Evolutionary conservation across 768 basidiomycete genomes (phyloP).

Genomic region (Phylloporus scabripes): DNA sequence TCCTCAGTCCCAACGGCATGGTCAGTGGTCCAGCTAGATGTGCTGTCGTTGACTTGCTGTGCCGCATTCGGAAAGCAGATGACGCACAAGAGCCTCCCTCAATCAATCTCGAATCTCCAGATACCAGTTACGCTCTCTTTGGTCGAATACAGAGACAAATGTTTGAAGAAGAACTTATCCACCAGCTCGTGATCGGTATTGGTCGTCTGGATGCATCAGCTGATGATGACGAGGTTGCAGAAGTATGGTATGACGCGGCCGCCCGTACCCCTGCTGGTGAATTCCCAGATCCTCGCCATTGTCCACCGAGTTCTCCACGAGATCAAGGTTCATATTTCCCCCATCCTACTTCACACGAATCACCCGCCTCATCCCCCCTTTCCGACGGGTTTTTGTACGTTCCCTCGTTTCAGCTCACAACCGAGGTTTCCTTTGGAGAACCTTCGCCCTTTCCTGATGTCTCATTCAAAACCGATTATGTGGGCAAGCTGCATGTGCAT

Average conservation of each 20-base stretch:
- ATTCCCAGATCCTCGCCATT: slow-evolving; percentile 15
- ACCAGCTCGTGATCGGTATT: slow-evolving; percentile 88
- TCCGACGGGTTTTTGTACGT: slow-evolving; percentile 11
- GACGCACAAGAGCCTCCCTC: slow-evolving; percentile 33
- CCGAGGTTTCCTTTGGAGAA: slow-evolving; percentile 14
- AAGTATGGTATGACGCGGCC: slow-evolving; percentile 30
- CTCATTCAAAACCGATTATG: slow-evolving; percentile 14
- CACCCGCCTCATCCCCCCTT: slow-evolving; percentile 23
- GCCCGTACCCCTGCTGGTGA: slow-evolving; percentile 30
- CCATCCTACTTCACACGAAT: slow-evolving; percentile 29
- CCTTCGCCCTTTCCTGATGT: slow-evolving; percentile 10
- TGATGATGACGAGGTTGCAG: slow-evolving; percentile 33
- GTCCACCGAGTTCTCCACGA: slow-evolving; percentile 6
- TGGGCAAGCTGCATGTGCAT: slow-evolving; percentile 7
- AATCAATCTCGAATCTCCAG: slow-evolving; percentile 31
- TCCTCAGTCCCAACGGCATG: slow-evolving; percentile 71
- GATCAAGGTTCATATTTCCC: slow-evolving; percentile 42
- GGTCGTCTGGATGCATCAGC: slow-evolving; percentile 54
- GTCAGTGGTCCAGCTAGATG: slow-evolving; percentile 70
- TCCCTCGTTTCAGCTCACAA: slow-evolving; percentile 13
- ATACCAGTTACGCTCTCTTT: slow-evolving; percentile 41
- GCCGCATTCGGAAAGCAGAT: slow-evolving; percentile 61
- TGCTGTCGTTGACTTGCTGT: slow-evolving; percentile 74
- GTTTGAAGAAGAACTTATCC: slow-evolving; percentile 76
- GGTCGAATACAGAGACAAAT: slow-evolving; percentile 50